Conservation (phyloP, 78 protist species). For the Emiliania huxleyi region DNA sequence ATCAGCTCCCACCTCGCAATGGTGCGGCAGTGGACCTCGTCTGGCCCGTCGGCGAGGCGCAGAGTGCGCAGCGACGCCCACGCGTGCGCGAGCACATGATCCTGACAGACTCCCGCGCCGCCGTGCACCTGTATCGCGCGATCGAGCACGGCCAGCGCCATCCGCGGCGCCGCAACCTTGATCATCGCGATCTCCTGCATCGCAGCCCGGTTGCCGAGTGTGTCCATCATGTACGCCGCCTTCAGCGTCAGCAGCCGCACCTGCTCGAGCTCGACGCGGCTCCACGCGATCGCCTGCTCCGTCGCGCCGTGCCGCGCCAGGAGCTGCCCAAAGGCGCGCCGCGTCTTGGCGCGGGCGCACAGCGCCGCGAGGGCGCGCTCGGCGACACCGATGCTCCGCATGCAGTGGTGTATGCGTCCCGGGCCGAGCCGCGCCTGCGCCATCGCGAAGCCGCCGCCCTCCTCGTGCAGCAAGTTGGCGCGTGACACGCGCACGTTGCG, state of each 20-base stretch:
- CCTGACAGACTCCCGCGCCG: constrained; percentile 43
- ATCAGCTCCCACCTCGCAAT: too few relatives aligned
- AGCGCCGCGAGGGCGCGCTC: constrained; percentile 44
- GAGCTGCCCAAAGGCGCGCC: not conserved
- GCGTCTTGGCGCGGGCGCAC: not conserved
- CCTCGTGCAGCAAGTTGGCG: constrained; percentile 53
- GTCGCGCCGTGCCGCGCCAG: too few relatives aligned
- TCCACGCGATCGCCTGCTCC: not conserved
- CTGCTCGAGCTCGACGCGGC: not conserved
- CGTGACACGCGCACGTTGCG: constrained; percentile 10
- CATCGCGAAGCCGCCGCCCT: constrained; percentile 34
- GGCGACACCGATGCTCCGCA: constrained; percentile 67
- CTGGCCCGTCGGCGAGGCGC: constrained; percentile 83
- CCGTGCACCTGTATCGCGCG: constrained; percentile 67
- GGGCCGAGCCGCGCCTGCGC: constrained; percentile 74
- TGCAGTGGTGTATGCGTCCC: constrained; percentile 89
- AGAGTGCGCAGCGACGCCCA: constrained; percentile 54
- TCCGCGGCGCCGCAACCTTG: constrained; percentile 67
- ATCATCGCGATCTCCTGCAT: constrained; percentile 46
- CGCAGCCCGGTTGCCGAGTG: constrained; percentile 38
- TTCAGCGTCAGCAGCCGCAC: constrained; percentile 58
- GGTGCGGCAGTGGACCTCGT: constrained; percentile 64
- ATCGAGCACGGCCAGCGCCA: constrained; percentile 62
- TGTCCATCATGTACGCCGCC: constrained; percentile 65
- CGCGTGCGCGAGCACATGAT: constrained; percentile 4